Evolutionary conservation across 148 eudicot species (phyloP).

Genomic region (Talinum fruticosum): DNA sequence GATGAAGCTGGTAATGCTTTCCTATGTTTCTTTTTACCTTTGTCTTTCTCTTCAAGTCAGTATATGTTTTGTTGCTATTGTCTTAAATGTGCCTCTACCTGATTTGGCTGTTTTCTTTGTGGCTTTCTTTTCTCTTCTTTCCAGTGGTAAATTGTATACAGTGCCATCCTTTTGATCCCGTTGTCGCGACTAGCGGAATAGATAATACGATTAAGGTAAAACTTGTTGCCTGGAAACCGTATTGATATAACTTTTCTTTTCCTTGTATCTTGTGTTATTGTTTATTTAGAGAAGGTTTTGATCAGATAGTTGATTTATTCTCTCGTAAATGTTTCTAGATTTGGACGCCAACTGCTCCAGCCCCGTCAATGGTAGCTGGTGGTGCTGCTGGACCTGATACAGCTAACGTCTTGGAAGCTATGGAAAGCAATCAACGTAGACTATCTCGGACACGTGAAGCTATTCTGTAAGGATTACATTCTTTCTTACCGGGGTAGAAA

Average conservation of each 20-base stretch:
- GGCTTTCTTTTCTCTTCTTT: slow-evolving; percentile 14
- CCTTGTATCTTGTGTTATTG: background rate
- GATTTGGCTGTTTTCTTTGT: slow-evolving; percentile 1
- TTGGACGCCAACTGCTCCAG: slow-evolving; percentile 82
- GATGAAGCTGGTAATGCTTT: slow-evolving; percentile 76
- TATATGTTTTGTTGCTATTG: background rate
- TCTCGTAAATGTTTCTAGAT: slow-evolving; percentile 42
- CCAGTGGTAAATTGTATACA: slow-evolving; percentile 96
- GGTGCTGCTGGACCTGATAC: slow-evolving; percentile 67
- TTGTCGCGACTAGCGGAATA: slow-evolving; percentile 93
- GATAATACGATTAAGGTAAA: slow-evolving; percentile 89
- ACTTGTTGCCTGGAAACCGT: slow-evolving; percentile 1
- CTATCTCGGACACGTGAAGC: slow-evolving; percentile 69
- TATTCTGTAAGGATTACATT: slow-evolving; percentile 50
- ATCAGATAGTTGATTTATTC: background rate
- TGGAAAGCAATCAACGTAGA: slow-evolving; percentile 82
- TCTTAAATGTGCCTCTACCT: background rate
- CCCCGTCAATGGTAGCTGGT: slow-evolving; percentile 64
- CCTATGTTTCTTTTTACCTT: background rate
- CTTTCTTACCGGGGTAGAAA: background rate
- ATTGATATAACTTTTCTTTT: background rate
- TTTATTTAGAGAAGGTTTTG: background rate
- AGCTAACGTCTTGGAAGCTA: slow-evolving; percentile 58
- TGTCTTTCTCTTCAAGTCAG: background rate
- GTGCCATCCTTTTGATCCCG: slow-evolving; percentile 88